Evolutionary conservation across 371 early-diverging fungal species (phyloP), one percentile per base, ranked within the genome.

Genomic region (Mucor sp.): DNA sequence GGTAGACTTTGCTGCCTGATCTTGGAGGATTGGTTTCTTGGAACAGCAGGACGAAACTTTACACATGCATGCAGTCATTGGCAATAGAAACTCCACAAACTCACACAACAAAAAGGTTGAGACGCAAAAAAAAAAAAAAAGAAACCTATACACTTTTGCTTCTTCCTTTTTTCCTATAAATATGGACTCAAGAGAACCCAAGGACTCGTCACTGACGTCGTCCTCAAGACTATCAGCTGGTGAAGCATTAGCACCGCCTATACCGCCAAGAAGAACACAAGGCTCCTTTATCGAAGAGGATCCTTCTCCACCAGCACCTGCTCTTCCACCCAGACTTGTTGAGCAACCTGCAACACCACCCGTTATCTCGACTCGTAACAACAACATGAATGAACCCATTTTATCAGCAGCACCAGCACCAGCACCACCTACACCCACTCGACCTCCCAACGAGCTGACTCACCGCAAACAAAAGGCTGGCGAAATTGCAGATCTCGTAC

Each of bases 401-500:
- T 17, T 14, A 55, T 23, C 63, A 39, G 41, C 63, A 19, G 8
- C 9, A 55, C 11, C 63, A 37, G 39, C 63, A 19, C 7, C 37
- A 35, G 12, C 37, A 12, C 21, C 50, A 47, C 19, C 33, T n/a
- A 44, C 23, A 9, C 62, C 62, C 11, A 9, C 47, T 48, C 23
- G 50, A 35, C 21, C 27, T 32, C 4, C 35, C 6, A 41, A 17
- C 4, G 57, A 39, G 30, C 56, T 56, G 14, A 15, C 41, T 1
- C 41, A 27, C 17, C 55, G 55, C 4, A 25, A 56, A n/a, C 35
- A 56, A n/a, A 55, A 28, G 5, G 39, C 25, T 19, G 53, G 30
- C 12, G 37, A 33, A 11, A 43, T 41, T 30, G 56, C 47, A 7
- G 70, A 70, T 27, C n/a, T 70, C 21, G 70, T 74, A 6, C 74